phyloP scores from a whole-genome alignment of 208 protist species.

The Tetramitus jugosus region DNA sequence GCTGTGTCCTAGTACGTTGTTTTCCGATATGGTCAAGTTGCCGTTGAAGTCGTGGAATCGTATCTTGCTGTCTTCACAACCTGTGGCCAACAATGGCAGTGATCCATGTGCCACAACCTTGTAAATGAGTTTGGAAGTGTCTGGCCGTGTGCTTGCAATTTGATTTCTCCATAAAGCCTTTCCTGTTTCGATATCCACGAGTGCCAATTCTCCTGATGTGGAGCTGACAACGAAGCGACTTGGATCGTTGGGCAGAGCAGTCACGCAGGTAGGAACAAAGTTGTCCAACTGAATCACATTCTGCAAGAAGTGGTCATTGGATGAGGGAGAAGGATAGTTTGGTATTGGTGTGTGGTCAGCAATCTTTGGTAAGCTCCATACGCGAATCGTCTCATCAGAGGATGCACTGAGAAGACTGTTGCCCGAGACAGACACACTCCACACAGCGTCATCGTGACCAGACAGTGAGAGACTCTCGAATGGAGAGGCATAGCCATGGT shows the following conservation, averaged over 20 bases:
- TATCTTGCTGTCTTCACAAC: not conserved
- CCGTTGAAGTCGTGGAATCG: constrained; percentile 2
- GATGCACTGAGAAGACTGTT: not conserved
- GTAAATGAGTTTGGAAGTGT: not conserved
- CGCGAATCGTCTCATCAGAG: constrained; percentile 5
- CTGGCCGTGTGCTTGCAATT: no score
- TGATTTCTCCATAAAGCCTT: no score
- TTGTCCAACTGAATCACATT: no score
- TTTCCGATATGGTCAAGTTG: no score
- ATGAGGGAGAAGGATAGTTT: no score
- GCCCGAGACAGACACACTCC: not conserved
- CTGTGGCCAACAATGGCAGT: not conserved
- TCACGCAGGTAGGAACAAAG: no score
- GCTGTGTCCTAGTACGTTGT: constrained; percentile 30
- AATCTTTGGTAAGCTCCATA: constrained; percentile 24
- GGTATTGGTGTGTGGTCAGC: no score
- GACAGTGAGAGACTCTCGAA: not conserved
- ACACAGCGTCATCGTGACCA: constrained; percentile 27
- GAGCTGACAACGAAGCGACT: no score
- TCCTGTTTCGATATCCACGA: no score
- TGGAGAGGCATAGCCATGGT: constrained; percentile 10
- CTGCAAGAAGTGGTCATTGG: no score
- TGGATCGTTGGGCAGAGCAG: no score
- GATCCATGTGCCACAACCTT: not conserved
- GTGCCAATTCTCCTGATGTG: no score